These are phyloP conservation scores for Phragmites australis DNA, from an alignment of 176 grass and related monocot genomes.

Conservation along the genomic window DNA sequence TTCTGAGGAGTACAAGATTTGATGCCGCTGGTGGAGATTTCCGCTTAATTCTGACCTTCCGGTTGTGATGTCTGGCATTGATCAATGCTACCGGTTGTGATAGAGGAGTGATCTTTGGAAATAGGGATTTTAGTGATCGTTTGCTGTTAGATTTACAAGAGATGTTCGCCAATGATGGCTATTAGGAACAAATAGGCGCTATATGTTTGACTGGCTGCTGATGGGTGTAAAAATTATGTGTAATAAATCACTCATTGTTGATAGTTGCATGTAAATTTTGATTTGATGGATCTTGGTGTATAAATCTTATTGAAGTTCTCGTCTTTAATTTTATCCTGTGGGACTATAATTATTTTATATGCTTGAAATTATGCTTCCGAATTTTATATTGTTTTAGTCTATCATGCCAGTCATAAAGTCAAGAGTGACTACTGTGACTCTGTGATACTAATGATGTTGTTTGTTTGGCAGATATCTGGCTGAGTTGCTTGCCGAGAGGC, in stretches of 20 bases:
- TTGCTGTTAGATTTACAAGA: constrained; percentile 33
- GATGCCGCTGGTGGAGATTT: constrained; percentile 43
- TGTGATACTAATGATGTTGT: constrained; percentile 28
- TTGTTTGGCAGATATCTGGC: constrained; percentile 81
- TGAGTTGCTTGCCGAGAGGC: constrained; percentile 94
- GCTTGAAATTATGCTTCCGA: neutral
- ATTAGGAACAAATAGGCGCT: neutral
- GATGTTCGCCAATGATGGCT: constrained; percentile 1
- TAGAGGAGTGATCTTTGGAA: constrained; percentile 43
- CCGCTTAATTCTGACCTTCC: constrained; percentile 45
- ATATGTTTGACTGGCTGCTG: constrained; percentile 25
- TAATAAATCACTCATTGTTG: constrained; percentile 49
- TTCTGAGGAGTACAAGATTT: constrained; percentile 49
- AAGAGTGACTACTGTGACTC: neutral
- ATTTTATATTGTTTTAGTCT: constrained; percentile 19
- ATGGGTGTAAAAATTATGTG: constrained; percentile 41
- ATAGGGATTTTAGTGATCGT: constrained; percentile 34
- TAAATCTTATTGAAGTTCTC: constrained; percentile 47
- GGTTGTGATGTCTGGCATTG: constrained; percentile 27
- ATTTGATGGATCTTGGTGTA: constrained; percentile 38
- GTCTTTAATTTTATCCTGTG: constrained; percentile 3
- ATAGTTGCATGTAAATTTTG: constrained; percentile 31
- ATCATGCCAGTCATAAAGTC: neutral
- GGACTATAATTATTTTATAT: constrained; percentile 22
- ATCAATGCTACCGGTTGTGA: constrained; percentile 41